phyloP scores from a whole-genome alignment of 176 grass and related monocot species.

The Lolium multiflorum region DNA sequence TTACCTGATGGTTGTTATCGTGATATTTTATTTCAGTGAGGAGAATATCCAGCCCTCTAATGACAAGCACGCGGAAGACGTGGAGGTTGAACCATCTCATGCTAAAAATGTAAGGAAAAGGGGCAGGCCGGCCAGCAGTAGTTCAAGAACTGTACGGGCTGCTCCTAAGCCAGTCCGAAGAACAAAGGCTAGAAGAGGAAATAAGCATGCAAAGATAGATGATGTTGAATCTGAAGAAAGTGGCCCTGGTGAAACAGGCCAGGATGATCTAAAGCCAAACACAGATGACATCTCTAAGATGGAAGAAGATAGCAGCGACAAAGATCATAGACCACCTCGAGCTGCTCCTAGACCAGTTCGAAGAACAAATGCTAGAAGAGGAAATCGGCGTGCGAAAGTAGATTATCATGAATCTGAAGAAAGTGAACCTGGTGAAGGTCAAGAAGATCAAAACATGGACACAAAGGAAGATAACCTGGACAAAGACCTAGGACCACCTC shows the following conservation, averaged over 20 bases:
- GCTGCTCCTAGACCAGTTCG: conserved; percentile 49
- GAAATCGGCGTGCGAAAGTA: conserved; percentile 55
- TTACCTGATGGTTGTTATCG: conserved; percentile 17
- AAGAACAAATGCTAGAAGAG: conserved; percentile 56
- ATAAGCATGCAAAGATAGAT: conserved; percentile 52
- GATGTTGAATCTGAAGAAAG: conserved; percentile 61
- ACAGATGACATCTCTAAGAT: conserved; percentile 42
- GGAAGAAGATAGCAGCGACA: conserved; percentile 39
- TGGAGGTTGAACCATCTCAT: conserved; percentile 28
- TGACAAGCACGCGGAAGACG: conserved; percentile 40
- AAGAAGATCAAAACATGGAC: conserved; percentile 40
- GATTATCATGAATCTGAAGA: conserved; percentile 52
- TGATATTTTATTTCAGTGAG: conserved; percentile 55
- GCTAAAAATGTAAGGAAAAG: conserved; percentile 71
- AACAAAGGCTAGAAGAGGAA: conserved; percentile 70
- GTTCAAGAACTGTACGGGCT: conserved; percentile 51
- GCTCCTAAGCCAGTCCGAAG: conserved; percentile 53
- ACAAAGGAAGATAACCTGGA: conserved; percentile 19
- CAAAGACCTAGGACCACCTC: conserved; percentile 35
- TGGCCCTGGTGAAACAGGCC: conserved; percentile 47
- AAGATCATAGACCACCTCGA: conserved; percentile 22
- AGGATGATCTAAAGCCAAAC: conserved; percentile 42
- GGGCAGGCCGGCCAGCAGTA: conserved; percentile 34
- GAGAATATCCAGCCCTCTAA: conserved; percentile 40
- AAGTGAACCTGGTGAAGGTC: conserved; percentile 47